Evolutionary conservation across 371 early-diverging fungal genomes (phyloP).

Genomic region (Mucor mucedo): DNA sequence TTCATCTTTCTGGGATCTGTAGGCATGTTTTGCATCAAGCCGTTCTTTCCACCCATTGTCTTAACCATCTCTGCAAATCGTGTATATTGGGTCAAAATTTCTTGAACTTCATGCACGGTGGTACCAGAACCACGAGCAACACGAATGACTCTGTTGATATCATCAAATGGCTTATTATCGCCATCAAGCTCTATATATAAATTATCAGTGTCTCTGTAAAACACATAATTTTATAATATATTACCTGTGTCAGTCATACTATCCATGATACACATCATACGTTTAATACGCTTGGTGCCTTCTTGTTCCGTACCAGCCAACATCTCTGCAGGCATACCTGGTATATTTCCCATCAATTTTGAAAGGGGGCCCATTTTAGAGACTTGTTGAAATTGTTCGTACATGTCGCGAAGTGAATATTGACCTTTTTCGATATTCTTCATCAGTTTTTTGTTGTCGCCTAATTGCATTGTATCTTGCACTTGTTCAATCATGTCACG

Average conservation of each 20-base stretch:
- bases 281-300: conserved; percentile 80
- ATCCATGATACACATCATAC: conserved; percentile 97
- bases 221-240: not conserved
- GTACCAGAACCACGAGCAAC: conserved; percentile 95
- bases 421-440: conserved; percentile 92
- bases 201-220: not conserved
- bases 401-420: conserved; percentile 98
- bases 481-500: conserved; percentile 94
- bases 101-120: conserved; percentile 84
- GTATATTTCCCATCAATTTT: conserved; percentile 98
- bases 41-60: conserved; percentile 95
- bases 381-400: conserved; percentile 96
- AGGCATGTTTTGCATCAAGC: conserved; percentile 64
- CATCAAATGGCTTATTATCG: conserved; percentile 88
- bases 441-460: conserved; percentile 88
- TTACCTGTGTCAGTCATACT: conserved; percentile 90
- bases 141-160: conserved; percentile 82
- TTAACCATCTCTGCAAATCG: conserved; percentile 94
- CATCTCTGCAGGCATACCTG: conserved; percentile 92
- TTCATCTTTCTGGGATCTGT: conserved; percentile 58
- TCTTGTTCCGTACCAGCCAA: conserved; percentile 80
- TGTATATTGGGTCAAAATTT: conserved; percentile 83
- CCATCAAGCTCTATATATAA: conserved; percentile 83
- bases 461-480: conserved; percentile 84
- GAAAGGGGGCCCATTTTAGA: conserved; percentile 92